These are phyloP conservation scores for Leucocoprinus sp. DNA, from an alignment of 768 basidiomycete genomes.

Conservation along the genomic window DNA sequence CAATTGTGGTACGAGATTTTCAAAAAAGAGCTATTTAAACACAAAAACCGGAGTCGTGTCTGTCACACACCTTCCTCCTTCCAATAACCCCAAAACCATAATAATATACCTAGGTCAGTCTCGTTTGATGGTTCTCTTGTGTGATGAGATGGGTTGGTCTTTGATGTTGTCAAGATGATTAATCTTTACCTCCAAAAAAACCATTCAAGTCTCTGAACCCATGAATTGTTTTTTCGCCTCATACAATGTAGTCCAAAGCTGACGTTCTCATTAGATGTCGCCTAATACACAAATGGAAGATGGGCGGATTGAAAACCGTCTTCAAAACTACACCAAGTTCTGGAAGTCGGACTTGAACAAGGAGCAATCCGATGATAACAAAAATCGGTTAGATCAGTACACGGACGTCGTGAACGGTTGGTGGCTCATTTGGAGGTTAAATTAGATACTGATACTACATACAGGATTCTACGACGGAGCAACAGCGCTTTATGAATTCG, in stretches of 20 bases:
- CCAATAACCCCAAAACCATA: no score
- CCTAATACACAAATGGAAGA: slow-evolving; percentile 27
- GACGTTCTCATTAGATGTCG: slow-evolving; percentile 11
- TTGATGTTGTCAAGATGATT: no score
- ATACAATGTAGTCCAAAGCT: background rate
- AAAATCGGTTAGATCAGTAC: slow-evolving; percentile 73
- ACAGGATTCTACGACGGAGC: slow-evolving; percentile 95
- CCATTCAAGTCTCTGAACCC: slow-evolving; percentile 34
- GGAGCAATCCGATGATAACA: slow-evolving; percentile 58
- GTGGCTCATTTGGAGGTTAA: slow-evolving; percentile 19
- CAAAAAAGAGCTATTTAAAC: no score
- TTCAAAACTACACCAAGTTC: slow-evolving; percentile 81
- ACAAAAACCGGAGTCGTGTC: no score
- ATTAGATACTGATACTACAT: slow-evolving; percentile 1
- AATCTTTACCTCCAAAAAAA: slow-evolving; percentile 26
- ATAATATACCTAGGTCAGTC: no score
- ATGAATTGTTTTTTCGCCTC: background rate
- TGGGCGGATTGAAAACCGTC: slow-evolving; percentile 57
- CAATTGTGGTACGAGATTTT: no score
- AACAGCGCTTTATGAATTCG: slow-evolving; percentile 92
- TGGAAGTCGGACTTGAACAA: slow-evolving; percentile 80
- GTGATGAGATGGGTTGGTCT: slow-evolving; percentile 21
- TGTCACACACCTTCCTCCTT: no score
- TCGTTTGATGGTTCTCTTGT: no score
- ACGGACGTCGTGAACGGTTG: slow-evolving; percentile 90